phyloP scores from a whole-genome alignment of 306 rosid species.

The Inga oerstediana region DNA sequence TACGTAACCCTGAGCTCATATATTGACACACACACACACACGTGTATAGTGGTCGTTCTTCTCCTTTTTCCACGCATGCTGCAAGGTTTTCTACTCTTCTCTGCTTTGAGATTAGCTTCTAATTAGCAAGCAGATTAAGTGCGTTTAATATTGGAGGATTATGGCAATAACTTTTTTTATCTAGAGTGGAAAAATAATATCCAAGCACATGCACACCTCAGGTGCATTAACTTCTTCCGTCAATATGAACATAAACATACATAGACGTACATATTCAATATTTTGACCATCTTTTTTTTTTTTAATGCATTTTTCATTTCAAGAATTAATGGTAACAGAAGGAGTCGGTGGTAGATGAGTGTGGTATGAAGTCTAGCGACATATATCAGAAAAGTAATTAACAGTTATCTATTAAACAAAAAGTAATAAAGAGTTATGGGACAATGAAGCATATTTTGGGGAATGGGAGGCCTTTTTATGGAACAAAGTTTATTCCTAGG shows the following conservation, averaged over 20 bases:
- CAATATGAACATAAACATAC: not conserved
- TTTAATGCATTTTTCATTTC: not conserved
- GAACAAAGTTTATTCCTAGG: not conserved
- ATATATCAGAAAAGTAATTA: too few species aligned
- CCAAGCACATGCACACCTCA: not conserved
- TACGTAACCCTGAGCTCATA: not conserved
- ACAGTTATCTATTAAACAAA: too few species aligned
- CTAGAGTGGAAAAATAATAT: not conserved
- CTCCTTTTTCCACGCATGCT: not conserved
- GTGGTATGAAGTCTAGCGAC: not conserved
- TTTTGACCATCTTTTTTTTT: not conserved
- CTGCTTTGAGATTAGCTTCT: not conserved
- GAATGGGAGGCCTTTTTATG: not conserved
- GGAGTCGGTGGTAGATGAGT: not conserved
- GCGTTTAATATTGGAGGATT: not conserved
- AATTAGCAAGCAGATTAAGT: too few species aligned
- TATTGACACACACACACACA: too few species aligned
- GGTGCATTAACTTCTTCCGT: not conserved
- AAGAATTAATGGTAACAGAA: not conserved
- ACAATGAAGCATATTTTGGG: not conserved
- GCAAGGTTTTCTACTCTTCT: not conserved
- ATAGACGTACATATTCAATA: not conserved
- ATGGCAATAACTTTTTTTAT: not conserved
- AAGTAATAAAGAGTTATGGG: not conserved
- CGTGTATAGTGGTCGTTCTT: not conserved